phyloP scores from a whole-genome alignment of 139 green algal genomes.

The Monoraphidium neglectum region DNA sequence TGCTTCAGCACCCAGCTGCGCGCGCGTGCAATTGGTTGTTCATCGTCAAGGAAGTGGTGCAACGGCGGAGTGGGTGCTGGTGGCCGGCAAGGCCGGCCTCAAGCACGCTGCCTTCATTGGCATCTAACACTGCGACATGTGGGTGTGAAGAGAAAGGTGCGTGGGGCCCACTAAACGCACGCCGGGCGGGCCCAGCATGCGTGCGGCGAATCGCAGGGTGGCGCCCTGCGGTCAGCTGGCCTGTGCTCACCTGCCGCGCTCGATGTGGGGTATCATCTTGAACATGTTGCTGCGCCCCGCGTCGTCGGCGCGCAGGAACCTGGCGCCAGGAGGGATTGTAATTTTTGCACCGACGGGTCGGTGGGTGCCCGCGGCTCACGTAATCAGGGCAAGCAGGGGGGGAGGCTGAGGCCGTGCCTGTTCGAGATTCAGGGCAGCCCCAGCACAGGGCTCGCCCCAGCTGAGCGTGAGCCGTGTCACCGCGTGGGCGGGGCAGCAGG shows the following conservation, averaged over 20 bases:
- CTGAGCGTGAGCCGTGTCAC: neutral
- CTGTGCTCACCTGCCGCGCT: conserved; percentile 22
- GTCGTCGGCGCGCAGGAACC: conserved; percentile 40
- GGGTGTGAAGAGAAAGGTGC: too few species aligned
- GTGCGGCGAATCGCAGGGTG: too few species aligned
- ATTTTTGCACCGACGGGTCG: neutral
- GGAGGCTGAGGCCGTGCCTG: too few species aligned
- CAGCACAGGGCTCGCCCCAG: neutral
- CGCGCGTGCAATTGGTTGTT: too few species aligned
- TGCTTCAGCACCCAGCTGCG: conserved; percentile 47
- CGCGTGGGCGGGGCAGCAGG: neutral
- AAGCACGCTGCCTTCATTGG: neutral
- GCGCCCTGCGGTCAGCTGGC: too few species aligned
- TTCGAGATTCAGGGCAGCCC: neutral
- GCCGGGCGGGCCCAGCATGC: too few species aligned
- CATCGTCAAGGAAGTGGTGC: too few species aligned
- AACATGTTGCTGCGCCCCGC: conserved; percentile 36
- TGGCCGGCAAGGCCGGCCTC: too few species aligned
- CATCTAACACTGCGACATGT: neutral
- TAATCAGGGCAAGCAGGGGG: too few species aligned
- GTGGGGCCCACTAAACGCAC: too few species aligned
- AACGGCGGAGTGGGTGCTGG: too few species aligned
- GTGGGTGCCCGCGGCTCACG: neutral
- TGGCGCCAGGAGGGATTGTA: neutral
- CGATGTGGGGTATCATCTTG: conserved; percentile 54